phyloP scores from a whole-genome alignment of 1,139 yeast genomes.

The Sugiyamaella castrensis region DNA sequence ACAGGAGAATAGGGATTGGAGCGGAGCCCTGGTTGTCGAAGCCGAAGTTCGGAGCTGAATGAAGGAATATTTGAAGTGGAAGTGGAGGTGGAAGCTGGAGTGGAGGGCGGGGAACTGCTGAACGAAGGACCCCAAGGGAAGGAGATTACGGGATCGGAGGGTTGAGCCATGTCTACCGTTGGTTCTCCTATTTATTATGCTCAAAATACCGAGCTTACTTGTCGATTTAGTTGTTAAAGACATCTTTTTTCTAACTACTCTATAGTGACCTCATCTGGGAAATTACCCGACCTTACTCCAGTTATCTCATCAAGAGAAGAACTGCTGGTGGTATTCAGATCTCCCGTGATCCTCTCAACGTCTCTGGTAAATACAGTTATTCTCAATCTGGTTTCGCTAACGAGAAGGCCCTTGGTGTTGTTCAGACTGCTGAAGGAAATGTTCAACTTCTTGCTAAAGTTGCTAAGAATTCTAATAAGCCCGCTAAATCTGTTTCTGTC shows the following conservation, averaged over 20 bases:
- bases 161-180: too few species aligned
- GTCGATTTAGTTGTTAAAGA: neutral
- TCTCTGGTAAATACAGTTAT: slow-evolving; percentile 46
- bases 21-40: too few species aligned
- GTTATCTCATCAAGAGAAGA: slow-evolving; percentile 47
- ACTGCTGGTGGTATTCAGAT: slow-evolving; percentile 41
- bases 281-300: slow-evolving; percentile 46
- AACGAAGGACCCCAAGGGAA: too few species aligned
- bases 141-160: too few species aligned
- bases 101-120: too few species aligned
- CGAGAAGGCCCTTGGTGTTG: slow-evolving; percentile 48
- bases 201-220: neutral
- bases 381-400: slow-evolving; percentile 47
- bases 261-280: slow-evolving; percentile 50
- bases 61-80: too few species aligned
- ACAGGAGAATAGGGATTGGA: too few species aligned
- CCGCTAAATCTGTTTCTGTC: slow-evolving; percentile 40
- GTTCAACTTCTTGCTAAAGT: slow-evolving; percentile 44
- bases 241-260: slow-evolving; percentile 14
- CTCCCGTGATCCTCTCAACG: slow-evolving; percentile 51
- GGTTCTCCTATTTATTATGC: neutral
- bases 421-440: slow-evolving; percentile 38
- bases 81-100: too few species aligned
- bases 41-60: too few species aligned
- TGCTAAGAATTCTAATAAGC: slow-evolving; percentile 44